These are phyloP conservation scores for Sideroxylon spinosum DNA, from an alignment of 179 eudicot genomes.

Conservation along the genomic window DNA sequence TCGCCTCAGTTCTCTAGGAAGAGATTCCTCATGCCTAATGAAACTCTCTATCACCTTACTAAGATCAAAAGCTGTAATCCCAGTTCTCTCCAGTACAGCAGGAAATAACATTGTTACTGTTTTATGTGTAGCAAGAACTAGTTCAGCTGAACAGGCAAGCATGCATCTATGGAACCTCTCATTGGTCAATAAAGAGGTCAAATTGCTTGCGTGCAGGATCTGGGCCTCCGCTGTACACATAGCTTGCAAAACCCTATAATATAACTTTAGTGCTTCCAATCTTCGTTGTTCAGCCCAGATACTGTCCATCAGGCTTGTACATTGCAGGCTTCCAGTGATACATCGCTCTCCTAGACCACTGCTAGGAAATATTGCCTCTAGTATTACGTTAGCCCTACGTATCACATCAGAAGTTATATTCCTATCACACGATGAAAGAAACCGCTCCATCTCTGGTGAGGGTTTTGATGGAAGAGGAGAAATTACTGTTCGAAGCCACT, in stretches of 20 bases:
- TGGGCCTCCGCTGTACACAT: conserved; percentile 88
- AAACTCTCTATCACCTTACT: conserved; percentile 99
- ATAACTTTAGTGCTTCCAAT: conserved; percentile 74
- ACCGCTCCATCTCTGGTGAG: conserved; percentile 61
- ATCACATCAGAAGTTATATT: conserved; percentile 65
- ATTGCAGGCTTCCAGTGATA: conserved; percentile 46
- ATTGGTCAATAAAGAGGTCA: conserved; percentile 79
- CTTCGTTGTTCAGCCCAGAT: conserved; percentile 93
- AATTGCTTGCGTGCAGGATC: conserved; percentile 61
- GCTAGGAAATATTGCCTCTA: conserved; percentile 90
- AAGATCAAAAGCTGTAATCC: conserved; percentile 96
- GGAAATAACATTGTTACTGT: conserved; percentile 97
- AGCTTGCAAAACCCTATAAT: conserved; percentile 83
- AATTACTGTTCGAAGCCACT: conserved; percentile 85
- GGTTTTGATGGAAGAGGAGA: conserved; percentile 84
- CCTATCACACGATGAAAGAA: conserved; percentile 66
- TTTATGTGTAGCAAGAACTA: conserved; percentile 95
- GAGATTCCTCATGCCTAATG: conserved; percentile 86
- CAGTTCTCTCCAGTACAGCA: conserved; percentile 91
- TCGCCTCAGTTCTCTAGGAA: conserved; percentile 88
- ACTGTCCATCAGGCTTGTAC: conserved; percentile 77
- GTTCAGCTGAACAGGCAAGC: conserved; percentile 99
- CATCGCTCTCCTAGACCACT: conserved; percentile 66
- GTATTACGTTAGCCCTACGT: conserved; percentile 74
- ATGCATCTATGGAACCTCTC: conserved; percentile 97